These are phyloP conservation scores for Cadophora sp. DNA, from an alignment of 2,329 filamentous ascomycete species.

Conservation along the genomic window DNA sequence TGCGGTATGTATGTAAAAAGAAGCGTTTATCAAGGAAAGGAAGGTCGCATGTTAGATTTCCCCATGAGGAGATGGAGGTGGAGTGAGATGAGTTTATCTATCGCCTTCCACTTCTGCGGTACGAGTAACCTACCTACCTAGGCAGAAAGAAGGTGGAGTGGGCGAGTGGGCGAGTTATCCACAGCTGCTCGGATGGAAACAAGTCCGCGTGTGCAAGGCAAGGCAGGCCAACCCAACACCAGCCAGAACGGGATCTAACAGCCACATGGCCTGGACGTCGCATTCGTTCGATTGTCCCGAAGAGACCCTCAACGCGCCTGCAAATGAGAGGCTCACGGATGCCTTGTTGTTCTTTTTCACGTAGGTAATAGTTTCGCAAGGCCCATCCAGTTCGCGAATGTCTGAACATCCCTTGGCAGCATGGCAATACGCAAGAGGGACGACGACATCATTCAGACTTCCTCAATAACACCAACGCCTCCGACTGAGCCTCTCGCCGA, in stretches of 20 bases:
- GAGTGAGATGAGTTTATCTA: not conserved
- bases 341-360: no score
- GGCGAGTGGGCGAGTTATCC: not conserved
- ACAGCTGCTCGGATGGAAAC: not conserved
- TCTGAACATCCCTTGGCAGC: not conserved
- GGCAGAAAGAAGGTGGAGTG: not conserved
- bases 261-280: not conserved
- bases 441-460: not conserved
- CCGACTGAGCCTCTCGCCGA: not conserved
- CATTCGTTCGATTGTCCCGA: no score
- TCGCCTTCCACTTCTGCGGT: not conserved
- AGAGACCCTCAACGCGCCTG: no score
- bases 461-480: not conserved
- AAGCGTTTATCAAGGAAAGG: no score
- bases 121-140: no score
- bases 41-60: conserved; percentile 16
- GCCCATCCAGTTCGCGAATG: not conserved
- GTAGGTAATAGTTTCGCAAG: not conserved
- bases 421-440: not conserved
- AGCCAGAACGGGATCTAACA: not conserved
- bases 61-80: conserved; percentile 1
- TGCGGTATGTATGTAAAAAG: no score
- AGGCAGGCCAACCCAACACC: not conserved
- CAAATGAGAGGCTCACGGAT: no score
- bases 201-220: conserved; percentile 1